Evolutionary conservation across 2,329 filamentous ascomycete species (phyloP), one percentile per base, ranked within the genome.

Genomic region (Tolypocladium guangdongense): DNA sequence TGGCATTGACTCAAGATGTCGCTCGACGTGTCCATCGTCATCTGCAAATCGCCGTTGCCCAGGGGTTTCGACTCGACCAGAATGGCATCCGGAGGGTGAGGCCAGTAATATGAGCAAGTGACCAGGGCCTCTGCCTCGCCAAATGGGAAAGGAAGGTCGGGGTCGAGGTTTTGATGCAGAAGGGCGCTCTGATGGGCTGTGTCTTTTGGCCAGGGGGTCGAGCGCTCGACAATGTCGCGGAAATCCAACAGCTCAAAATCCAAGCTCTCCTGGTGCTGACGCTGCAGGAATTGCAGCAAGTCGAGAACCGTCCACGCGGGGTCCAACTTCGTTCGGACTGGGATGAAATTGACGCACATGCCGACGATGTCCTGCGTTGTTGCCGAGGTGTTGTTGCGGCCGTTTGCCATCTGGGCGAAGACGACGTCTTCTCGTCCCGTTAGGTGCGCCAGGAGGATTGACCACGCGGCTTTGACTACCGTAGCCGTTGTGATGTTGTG

Each of bases 151-250:
- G 67, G 69, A 58, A 83, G 78, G 18, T 82, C 78, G 59, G 81
- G 78, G 43, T 77, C 76, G 45, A 77, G 76, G 58, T 78, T 77
- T 62, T 80, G 77, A 62, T 80, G 77, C 11, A 79, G 75, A 1
- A 80, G 69, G 14, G 54, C 50, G 49, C 52, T 56, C 35, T 56
- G 55, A 33, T 0, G 74, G 73, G 56, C 77, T 72, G 56, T 4
- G 57, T 62, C 4, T 8, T 3, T 22, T 18, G 24, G 18, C 62
- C 62, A 64, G 2, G 58, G 50, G 2, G 58, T 63, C 45, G 61
- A 63, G 16, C 56, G 59, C 30, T 41, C 18, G 16, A 63, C 64
- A 6, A 63, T 63, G 12, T 63, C 55, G 27, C 46, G 53, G 36
- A 63, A 64, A 0, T 62, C 62, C 20, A 64, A 52, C 37, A 58